phyloP scores from a whole-genome alignment of 2,329 filamentous ascomycete genomes.

The Aspergillus persii region DNA sequence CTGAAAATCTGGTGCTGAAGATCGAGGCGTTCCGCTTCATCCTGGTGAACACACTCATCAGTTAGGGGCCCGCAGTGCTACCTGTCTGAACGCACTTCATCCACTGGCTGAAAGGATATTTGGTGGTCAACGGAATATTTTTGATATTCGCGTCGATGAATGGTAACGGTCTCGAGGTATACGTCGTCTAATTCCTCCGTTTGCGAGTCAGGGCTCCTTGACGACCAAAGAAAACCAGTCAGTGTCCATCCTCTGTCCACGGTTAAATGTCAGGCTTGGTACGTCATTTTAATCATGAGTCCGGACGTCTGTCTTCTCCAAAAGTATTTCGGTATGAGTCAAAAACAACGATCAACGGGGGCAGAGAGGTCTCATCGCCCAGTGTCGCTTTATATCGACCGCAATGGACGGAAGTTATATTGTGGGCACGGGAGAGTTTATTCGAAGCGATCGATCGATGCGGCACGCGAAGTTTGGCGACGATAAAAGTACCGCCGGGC shows the following conservation, averaged over 20 bases:
- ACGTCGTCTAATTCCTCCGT: constrained; percentile 55
- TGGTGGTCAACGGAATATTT: constrained; percentile 63
- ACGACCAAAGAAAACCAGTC: constrained; percentile 18
- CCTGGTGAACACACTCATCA: constrained; percentile 46
- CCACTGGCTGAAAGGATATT: constrained; percentile 67
- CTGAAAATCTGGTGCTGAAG: constrained; percentile 62
- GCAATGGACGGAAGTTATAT: constrained; percentile 13
- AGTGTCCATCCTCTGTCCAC: constrained; percentile 19
- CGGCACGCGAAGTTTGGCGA: constrained; percentile 16
- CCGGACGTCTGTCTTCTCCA: not conserved
- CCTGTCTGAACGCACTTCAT: constrained; percentile 56
- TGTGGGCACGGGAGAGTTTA: constrained; percentile 17
- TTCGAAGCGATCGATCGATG: constrained; percentile 25
- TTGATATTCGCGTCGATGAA: constrained; percentile 66
- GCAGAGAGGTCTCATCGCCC: constrained; percentile 1
- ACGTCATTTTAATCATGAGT: constrained; percentile 29
- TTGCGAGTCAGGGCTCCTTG: constrained; percentile 45
- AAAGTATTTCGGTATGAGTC: not conserved
- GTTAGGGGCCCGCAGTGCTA: constrained; percentile 2
- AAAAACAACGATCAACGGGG: constrained; percentile 2
- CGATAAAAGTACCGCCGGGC: constrained; percentile 18
- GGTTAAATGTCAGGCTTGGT: constrained; percentile 16
- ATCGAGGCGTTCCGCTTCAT: constrained; percentile 65
- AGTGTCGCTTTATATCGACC: constrained; percentile 9
- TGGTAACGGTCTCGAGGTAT: constrained; percentile 58